Evolutionary conservation across 2,329 filamentous ascomycete species (phyloP).

Genomic region (Fusarium sp.): DNA sequence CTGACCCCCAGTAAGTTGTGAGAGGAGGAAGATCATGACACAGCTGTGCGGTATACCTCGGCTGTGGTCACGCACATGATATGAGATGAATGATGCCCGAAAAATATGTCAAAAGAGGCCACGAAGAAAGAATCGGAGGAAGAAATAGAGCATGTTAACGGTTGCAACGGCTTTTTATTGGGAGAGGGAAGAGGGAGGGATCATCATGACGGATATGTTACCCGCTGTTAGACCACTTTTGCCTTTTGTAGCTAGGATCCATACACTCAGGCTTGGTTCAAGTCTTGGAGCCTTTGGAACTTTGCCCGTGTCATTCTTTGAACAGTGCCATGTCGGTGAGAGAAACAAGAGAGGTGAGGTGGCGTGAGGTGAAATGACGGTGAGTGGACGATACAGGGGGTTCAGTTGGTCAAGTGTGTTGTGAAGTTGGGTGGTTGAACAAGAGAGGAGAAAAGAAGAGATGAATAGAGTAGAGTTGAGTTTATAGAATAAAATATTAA

Average conservation of each 20-base stretch:
- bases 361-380: constrained; percentile 1
- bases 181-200: constrained; percentile 30
- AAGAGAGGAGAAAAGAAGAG: background rate
- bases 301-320: background rate
- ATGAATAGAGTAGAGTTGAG: background rate
- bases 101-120: constrained; percentile 36
- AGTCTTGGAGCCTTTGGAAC: background rate
- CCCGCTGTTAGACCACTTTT: constrained; percentile 46
- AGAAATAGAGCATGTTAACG: constrained; percentile 40
- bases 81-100: constrained; percentile 43
- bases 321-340: background rate
- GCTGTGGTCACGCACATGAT: constrained; percentile 20
- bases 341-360: background rate
- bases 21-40: constrained; percentile 1
- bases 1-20: constrained; percentile 50
- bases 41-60: background rate
- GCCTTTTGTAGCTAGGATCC: constrained; percentile 45
- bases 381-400: background rate
- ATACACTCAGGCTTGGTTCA: constrained; percentile 43
- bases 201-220: constrained; percentile 48
- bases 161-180: constrained; percentile 42
- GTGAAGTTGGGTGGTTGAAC: background rate
- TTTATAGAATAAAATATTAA: background rate
- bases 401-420: background rate
- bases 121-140: constrained; percentile 13